A percentile compares a stretch with the other conserved stretches of the same genome.
phyloP scores from a whole-genome alignment of 345 rosid genomes.

The Linum lewisii region DNA sequence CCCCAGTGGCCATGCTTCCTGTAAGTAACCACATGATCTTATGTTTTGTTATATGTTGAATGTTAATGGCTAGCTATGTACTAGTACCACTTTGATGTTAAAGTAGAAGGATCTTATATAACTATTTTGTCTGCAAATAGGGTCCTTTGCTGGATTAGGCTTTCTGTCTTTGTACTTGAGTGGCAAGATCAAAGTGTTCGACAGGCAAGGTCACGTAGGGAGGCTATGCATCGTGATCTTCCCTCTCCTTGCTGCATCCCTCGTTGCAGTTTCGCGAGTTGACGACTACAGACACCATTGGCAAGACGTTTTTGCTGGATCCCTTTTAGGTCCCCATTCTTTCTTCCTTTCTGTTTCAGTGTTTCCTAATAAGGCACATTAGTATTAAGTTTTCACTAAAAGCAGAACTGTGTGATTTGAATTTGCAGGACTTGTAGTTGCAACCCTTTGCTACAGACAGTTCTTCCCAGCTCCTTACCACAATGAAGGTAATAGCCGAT shows the following conservation, averaged over 20 bases:
- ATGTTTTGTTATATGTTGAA: too few relatives aligned
- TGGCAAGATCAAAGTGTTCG: slow-evolving; percentile 62
- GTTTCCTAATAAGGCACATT: too few relatives aligned
- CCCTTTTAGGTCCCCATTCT: slow-evolving; percentile 37
- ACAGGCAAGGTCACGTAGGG: slow-evolving; percentile 61
- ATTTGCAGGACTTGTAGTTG: slow-evolving; percentile 24
- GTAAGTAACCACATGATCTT: slow-evolving; percentile 20
- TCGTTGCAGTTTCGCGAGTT: slow-evolving; percentile 71
- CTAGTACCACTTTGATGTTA: too few relatives aligned
- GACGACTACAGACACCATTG: slow-evolving; percentile 90
- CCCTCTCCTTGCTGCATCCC: slow-evolving; percentile 61
- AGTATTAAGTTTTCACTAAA: background rate
- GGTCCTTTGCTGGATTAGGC: slow-evolving; percentile 83
- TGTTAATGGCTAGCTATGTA: too few relatives aligned
- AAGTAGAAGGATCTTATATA: too few relatives aligned
- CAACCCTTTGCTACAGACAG: slow-evolving; percentile 48
- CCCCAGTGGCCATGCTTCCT: slow-evolving; percentile 82
- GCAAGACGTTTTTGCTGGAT: slow-evolving; percentile 81
- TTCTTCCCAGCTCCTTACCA: slow-evolving; percentile 44
- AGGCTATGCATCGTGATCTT: slow-evolving; percentile 57
- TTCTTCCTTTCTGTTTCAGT: background rate
- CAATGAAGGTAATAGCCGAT: slow-evolving; percentile 24
- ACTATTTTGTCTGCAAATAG: slow-evolving; percentile 13
- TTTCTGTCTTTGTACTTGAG: slow-evolving; percentile 64
- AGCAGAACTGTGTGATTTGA: background rate